Evolutionary conservation across 331 rosid species (phyloP).

Genomic region (Telfairia occidentalis): DNA sequence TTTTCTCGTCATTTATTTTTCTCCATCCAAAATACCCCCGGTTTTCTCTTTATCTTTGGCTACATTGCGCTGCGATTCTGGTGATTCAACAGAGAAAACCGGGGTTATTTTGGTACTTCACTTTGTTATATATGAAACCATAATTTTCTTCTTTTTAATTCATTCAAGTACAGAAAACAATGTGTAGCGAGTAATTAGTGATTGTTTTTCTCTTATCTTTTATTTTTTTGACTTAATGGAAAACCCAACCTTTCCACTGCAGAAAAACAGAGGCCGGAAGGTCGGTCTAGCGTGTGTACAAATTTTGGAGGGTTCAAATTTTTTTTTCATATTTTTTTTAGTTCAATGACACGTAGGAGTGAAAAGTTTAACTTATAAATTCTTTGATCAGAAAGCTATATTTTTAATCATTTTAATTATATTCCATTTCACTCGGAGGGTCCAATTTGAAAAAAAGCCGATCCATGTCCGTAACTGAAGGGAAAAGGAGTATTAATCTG

Average conservation of each 20-base stretch:
- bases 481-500: background rate
- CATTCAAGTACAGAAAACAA: background rate
- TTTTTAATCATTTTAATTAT: no score
- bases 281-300: background rate
- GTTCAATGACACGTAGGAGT: no score
- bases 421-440: no score
- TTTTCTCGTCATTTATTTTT: constrained; percentile 15
- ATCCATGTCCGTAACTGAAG: no score
- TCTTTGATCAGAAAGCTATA: no score
- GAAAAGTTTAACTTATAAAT: no score
- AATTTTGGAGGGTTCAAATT: background rate
- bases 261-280: background rate
- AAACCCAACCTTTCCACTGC: background rate
- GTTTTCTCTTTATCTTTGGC: constrained; percentile 44
- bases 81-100: constrained; percentile 57
- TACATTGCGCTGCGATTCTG: background rate
- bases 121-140: background rate
- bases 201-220: background rate
- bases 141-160: background rate
- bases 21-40: constrained; percentile 64
- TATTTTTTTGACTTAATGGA: background rate
- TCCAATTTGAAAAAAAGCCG: no score
- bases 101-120: constrained; percentile 66
- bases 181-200: background rate
- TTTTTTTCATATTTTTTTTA: no score